Evolutionary conservation across 2,329 filamentous ascomycete species (phyloP).

Genomic region (Karstenula rhodostoma): DNA sequence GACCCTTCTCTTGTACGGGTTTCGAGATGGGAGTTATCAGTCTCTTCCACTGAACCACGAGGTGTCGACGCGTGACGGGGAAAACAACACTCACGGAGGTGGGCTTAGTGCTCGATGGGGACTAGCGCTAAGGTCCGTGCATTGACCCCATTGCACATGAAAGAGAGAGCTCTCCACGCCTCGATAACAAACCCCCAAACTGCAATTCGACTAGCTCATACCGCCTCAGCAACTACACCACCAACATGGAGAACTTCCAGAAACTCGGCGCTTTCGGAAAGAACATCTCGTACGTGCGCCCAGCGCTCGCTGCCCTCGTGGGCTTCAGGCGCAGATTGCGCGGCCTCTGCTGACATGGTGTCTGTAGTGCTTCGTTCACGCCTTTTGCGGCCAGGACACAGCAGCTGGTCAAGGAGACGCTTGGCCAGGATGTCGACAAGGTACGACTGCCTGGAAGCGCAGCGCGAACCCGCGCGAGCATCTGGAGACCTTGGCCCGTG

Average conservation of each 20-base stretch:
- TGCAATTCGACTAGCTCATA: not conserved
- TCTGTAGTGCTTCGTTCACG: constrained; percentile 80
- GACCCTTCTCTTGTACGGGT: too few species aligned
- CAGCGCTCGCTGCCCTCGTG: constrained; percentile 11
- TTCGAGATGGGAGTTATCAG: too few species aligned
- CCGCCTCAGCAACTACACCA: constrained; percentile 11
- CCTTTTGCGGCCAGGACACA: constrained; percentile 93
- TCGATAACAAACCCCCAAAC: constrained; percentile 11
- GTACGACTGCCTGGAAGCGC: constrained; percentile 54
- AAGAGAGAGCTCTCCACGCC: constrained; percentile 4
- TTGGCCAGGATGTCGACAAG: constrained; percentile 95
- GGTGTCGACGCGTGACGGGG: too few species aligned
- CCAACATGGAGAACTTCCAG: constrained; percentile 72
- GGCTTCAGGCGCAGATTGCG: constrained; percentile 14
- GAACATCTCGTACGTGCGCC: constrained; percentile 67
- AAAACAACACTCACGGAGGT: not conserved
- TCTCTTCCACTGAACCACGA: too few species aligned
- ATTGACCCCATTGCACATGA: constrained; percentile 8
- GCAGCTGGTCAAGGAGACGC: constrained; percentile 97
- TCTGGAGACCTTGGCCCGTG: not conserved
- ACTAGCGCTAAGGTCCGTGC: constrained; percentile 6
- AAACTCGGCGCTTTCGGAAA: constrained; percentile 66
- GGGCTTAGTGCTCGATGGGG: not conserved
- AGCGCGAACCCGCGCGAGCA: not conserved
- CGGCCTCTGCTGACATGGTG: constrained; percentile 48